Base-by-base conservation (phyloP, 805 yeast genomes). In the Ogataea siamensis region DNA sequence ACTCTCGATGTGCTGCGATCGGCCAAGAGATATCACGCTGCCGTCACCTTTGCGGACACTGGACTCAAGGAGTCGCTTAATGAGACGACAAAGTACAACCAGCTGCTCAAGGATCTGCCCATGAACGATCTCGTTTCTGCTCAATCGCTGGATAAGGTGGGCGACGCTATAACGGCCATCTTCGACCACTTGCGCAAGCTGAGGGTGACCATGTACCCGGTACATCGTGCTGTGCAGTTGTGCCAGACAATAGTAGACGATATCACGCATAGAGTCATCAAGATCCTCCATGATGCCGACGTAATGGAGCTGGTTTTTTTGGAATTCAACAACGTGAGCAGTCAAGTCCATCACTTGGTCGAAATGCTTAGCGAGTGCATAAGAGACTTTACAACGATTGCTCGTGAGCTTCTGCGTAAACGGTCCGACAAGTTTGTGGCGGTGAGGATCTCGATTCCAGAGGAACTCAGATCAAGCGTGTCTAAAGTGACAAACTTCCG, bases 1-100 rank as follows among this genome's bases (percentile, higher is more conserved):
- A 77, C 93, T 0, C 59, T 87, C 10, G 76, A 73, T 1, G 64
- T 84, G 0, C 65, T 89, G 39, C 74, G 76, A 42, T 63, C 71
- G 11, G 87, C 88, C 2, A 88, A 85, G 49, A 68, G 97, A 46
- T 85, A 80, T 53, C 94, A 85, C 55, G 80, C 87, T 1, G 80
- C 89, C 0, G 74, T 78, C n/a, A 71, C 83, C 23, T 64, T 74
- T 22, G 75, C 87, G 5, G 94, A 86, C 51, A 78, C 83, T 2
- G 86, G 87, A 0, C 60, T 91, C 14, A 59, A 66, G 24, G 79
- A 76, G 18, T 76, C 83, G 11, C 44, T 76, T 9, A 63, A 64
- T 4, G 60, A 60, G 15, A 75, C 87, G 0, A 62, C 66, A 9
- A 66, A 69, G n/a, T 79, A 80, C 53, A 80, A 79, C 46, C 73